Base-by-base conservation (phyloP, 768 basidiomycete genomes). In the Piloderma croceum region DNA sequence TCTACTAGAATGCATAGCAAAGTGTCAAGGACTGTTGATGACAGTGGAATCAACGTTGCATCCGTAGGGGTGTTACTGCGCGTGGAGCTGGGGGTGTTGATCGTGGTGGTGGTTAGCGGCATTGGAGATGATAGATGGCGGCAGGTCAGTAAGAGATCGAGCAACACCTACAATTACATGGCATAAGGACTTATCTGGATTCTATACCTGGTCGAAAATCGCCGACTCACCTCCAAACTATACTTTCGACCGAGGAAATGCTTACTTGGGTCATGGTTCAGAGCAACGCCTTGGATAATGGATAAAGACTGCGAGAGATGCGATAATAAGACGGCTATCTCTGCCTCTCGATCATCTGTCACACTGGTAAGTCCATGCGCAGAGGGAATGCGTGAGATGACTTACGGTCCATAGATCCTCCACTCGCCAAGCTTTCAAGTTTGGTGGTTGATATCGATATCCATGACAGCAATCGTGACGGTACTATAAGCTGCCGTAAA, bases 1-100 rank as follows among this genome's bases (percentile, higher is more conserved):
- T 97, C 93, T 11, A 94, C 93, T n/a, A 97, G 70, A 22, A 91
- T 71, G 48, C 88, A 91, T 13, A 92, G 68, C 4, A 97, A 62
- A 0, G 90, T 89, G 53, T 97, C 93, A 15, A 97, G 68, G 6
- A 88, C 68, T 7, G 74, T 67, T 3, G 86, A 84, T 3, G 86
- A 78, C n/a, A 93, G 70, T 41, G 76, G 68, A 9, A 63, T 52
- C 25, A 64, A 31, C 20, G 49, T 24, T 3, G 56, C 36, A 23
- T 51, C 37, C 13, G 40, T 19, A 24, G 36, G 4, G 44, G 43
- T 44, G 47, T 40, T 52, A 22, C 34, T 38, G 18, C 40, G 41
- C n/a, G n/a, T n/a, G n/a, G n/a, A n/a, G n/a, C n/a, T n/a, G 10
- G 49, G 41, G 24, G 36, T 24, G 15, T 47, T 51, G 24, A 54